Conservation (phyloP, 345 rosid species). For the Luvunga scandens region DNA sequence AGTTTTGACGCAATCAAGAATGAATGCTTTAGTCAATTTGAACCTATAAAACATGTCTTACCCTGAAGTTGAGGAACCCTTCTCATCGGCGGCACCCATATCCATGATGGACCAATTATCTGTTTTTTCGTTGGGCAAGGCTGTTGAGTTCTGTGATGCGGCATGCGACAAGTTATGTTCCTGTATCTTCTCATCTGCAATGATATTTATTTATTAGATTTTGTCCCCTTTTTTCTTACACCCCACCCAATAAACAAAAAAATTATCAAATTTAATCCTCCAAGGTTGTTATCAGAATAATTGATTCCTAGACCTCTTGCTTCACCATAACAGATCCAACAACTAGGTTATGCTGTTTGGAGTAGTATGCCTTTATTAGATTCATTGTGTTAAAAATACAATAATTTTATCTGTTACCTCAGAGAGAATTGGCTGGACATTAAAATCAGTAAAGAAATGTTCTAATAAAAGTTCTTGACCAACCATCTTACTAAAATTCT, state of each 20-base stretch:
- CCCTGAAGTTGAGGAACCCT: slow-evolving; percentile 37
- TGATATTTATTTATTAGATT: slow-evolving; percentile 30
- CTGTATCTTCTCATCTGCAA: slow-evolving; percentile 53
- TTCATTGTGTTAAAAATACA: slow-evolving; percentile 12
- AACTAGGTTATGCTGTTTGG: slow-evolving; percentile 28
- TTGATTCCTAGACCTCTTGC: not conserved
- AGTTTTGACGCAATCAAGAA: not conserved
- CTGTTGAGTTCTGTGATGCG: slow-evolving; percentile 34
- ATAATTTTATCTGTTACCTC: slow-evolving; percentile 8
- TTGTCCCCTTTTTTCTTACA: not conserved
- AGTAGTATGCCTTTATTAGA: slow-evolving; percentile 32
- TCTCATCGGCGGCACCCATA: slow-evolving; percentile 20
- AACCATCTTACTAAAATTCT: slow-evolving; percentile 9
- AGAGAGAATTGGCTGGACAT: slow-evolving; percentile 13
- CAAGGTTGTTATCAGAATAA: not conserved
- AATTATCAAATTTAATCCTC: not conserved
- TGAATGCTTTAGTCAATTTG: not conserved
- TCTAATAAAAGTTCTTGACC: slow-evolving; percentile 10
- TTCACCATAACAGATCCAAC: not conserved
- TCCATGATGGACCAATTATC: slow-evolving; percentile 31
- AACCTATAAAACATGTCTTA: slow-evolving; percentile 33
- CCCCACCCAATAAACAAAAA: not conserved
- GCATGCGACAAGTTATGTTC: slow-evolving; percentile 34
- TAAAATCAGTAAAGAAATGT: slow-evolving; percentile 6
- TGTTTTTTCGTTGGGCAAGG: slow-evolving; percentile 34